Conservation (phyloP, 1,284 basidiomycete genomes). For the Butyriboletus appendiculatus region DNA sequence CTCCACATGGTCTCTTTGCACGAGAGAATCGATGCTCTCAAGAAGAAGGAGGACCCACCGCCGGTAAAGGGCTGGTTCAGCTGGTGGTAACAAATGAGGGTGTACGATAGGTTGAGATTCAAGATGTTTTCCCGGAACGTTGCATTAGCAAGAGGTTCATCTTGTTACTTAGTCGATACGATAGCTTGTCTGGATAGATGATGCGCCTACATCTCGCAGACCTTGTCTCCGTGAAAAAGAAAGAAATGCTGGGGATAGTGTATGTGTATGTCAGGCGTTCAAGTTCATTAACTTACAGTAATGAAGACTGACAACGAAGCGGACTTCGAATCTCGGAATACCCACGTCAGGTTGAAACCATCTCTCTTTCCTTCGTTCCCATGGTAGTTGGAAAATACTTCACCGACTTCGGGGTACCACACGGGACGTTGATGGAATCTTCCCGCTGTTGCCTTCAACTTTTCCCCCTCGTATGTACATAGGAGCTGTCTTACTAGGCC, state of each 20-base stretch:
- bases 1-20: neutral
- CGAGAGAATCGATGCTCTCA: neutral
- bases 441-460: neutral
- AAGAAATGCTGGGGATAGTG: neutral
- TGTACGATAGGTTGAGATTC: neutral
- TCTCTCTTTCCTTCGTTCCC: neutral
- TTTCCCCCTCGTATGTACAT: neutral
- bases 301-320: neutral
- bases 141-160: neutral
- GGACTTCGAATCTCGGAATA: neutral
- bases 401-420: neutral
- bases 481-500: constrained; percentile 8
- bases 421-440: neutral
- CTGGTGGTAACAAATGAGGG: neutral
- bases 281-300: too few relatives aligned
- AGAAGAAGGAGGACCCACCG: neutral
- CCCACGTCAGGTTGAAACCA: too few relatives aligned
- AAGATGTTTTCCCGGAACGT: neutral
- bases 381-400: neutral
- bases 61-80: neutral
- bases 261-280: neutral
- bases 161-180: too few relatives aligned
- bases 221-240: neutral
- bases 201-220: neutral
- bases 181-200: neutral